phyloP scores from a whole-genome alignment of 495 filamentous ascomycete species.

The Neurospora sp. region DNA sequence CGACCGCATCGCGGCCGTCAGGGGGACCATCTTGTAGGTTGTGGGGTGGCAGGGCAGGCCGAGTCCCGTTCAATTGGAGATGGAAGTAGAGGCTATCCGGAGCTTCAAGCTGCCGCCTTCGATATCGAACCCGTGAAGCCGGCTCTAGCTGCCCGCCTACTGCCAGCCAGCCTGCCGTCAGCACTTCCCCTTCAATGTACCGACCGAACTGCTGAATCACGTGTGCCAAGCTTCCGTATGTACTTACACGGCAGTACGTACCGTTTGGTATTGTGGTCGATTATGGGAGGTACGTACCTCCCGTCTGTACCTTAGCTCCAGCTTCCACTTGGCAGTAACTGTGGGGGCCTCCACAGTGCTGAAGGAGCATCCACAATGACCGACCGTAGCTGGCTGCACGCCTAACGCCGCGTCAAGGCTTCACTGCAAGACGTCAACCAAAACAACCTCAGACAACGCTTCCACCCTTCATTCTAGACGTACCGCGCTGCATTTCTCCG shows the following conservation, averaged over 20 bases:
- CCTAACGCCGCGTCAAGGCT: neutral
- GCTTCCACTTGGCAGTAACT: neutral
- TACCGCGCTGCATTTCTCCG: neutral
- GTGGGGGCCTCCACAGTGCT: neutral
- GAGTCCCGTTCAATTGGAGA: constrained; percentile 24
- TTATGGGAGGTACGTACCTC: neutral
- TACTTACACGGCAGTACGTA: neutral
- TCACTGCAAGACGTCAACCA: neutral
- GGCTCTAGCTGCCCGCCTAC: neutral
- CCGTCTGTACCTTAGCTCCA: neutral
- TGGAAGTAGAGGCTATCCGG: constrained; percentile 10
- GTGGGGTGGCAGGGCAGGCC: constrained; percentile 24
- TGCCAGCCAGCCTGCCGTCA: neutral
- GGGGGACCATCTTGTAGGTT: constrained; percentile 36
- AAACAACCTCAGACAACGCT: neutral
- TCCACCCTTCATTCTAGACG: neutral
- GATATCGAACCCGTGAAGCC: neutral
- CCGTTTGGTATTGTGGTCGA: neutral
- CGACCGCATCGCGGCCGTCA: constrained; percentile 38
- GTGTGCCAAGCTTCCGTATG: neutral
- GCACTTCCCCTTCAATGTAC: neutral
- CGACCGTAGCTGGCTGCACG: neutral
- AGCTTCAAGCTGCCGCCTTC: constrained; percentile 12
- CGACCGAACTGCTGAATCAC: constrained; percentile 4
- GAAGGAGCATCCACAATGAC: neutral